These are phyloP conservation scores for Calonectria pseudoturangicola DNA, from an alignment of 2,329 filamentous ascomycete species.

Conservation along the genomic window DNA sequence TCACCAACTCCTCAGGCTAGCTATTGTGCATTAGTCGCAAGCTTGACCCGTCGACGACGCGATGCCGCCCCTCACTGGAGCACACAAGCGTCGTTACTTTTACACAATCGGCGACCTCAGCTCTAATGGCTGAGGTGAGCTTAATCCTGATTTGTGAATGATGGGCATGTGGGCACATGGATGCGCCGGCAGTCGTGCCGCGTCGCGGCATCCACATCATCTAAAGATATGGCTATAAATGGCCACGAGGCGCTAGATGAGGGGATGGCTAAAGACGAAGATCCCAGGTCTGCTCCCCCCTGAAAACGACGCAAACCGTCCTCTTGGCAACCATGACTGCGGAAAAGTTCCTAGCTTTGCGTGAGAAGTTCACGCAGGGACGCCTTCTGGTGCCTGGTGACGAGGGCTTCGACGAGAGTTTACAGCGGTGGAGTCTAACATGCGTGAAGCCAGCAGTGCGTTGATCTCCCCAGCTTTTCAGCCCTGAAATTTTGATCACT, in stretches of 20 bases:
- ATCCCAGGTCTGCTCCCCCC: neutral
- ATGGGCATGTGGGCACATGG: conserved; percentile 2
- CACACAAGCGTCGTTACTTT: neutral
- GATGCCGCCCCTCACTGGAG: neutral
- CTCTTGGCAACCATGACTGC: conserved; percentile 52
- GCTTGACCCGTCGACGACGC: conserved; percentile 11
- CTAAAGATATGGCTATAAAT: conserved; percentile 3
- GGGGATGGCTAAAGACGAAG: neutral
- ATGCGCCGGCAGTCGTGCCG: conserved; percentile 6
- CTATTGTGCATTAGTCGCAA: conserved; percentile 16
- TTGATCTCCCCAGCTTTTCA: neutral
- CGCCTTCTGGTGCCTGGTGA: conserved; percentile 58
- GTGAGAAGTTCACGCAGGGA: conserved; percentile 49
- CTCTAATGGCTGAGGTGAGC: conserved; percentile 1
- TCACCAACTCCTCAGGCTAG: conserved; percentile 1
- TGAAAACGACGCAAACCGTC: conserved; percentile 61
- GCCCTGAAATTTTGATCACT: neutral
- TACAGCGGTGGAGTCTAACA: conserved; percentile 61
- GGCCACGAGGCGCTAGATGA: neutral
- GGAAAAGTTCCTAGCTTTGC: conserved; percentile 46
- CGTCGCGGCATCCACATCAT: conserved; percentile 4
- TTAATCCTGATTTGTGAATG: conserved; percentile 18
- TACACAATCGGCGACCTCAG: neutral
- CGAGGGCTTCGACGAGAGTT: conserved; percentile 58
- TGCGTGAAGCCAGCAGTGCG: conserved; percentile 60